phyloP scores from a whole-genome alignment of 2,329 filamentous ascomycete species.

The Cladosporium sp. region DNA sequence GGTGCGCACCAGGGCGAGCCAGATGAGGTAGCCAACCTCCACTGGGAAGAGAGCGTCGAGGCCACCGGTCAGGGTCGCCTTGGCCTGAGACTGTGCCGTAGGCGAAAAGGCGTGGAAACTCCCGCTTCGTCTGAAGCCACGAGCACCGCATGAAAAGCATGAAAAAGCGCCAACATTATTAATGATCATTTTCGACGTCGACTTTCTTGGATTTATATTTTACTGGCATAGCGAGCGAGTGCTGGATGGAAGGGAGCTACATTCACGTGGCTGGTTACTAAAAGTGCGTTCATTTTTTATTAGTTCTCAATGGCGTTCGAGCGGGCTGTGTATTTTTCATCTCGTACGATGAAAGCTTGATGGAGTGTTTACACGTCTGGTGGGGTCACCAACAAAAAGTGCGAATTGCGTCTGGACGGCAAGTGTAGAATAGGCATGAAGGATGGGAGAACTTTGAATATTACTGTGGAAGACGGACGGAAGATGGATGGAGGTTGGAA shows the following conservation, averaged over 20 bases:
- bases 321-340: background rate
- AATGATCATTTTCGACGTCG: slow-evolving; percentile 12
- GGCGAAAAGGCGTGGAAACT: slow-evolving; percentile 35
- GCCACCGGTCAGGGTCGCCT: slow-evolving; percentile 40
- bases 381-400: background rate
- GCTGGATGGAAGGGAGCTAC: slow-evolving; percentile 9
- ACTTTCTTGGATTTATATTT: slow-evolving; percentile 20
- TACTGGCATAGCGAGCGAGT: slow-evolving; percentile 31
- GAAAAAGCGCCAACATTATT: background rate
- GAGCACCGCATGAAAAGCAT: slow-evolving; percentile 23
- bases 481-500: background rate
- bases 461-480: background rate
- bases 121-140: slow-evolving; percentile 29
- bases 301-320: slow-evolving; percentile 7
- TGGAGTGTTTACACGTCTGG: background rate
- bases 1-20: slow-evolving; percentile 7
- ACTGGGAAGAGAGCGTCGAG: slow-evolving; percentile 42
- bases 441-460: background rate
- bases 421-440: background rate
- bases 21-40: slow-evolving; percentile 31
- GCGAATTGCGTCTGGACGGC: background rate
- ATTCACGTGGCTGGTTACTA: background rate
- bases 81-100: slow-evolving; percentile 40
- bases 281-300: background rate
- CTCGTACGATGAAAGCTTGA: background rate